Evolutionary conservation across 2,329 filamentous ascomycete species (phyloP), one percentile per base, ranked within the genome.

Genomic region (Zalaria sp.): DNA sequence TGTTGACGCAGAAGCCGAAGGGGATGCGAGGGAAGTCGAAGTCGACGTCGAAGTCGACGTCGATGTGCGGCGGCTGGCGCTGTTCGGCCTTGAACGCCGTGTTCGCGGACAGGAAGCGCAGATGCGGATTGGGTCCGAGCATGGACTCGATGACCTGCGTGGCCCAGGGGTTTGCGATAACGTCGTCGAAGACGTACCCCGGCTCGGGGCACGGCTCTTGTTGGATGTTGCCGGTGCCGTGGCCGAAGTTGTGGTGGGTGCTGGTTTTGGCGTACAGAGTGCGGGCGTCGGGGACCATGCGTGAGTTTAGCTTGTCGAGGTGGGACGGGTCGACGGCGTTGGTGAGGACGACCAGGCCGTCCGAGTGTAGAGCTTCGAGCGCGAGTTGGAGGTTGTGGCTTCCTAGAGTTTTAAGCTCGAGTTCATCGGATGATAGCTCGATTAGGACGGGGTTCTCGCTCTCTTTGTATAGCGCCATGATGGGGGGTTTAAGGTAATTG

Each of bases 71-170:
- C 0, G 72, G 73, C 46, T 77, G 73, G 45, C 57, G 53, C n/a
- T 63, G 27, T 44, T 42, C 2, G 61, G 54, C 1, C 65, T 62
- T 2, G 67, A 78, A 66, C 1, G 72, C 71, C 1, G 69, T 63
- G 45, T 78, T 79, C 18, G 71, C 73, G 4, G 72, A 75, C 49
- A 67, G 68, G 51, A 77, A 75, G 3, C 71, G 69, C 64, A 72
- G 68, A 51, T 69, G 69, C 0, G 72, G 72, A 2, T 57, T 54
- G 1, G 73, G 71, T 0, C 74, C 74, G 1, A 79, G 60, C n/a
- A 74, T 59, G 0, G 68, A 65, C 0, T 71, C 68, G 1, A 70
- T 72, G 31, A 75, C 64, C 51, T 77, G 72, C 0, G 65, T 72
- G 0, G 68, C 70, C 9, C 76, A 67, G 3, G 26, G 56, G 49